These are phyloP conservation scores for Lactifluus hygrophoroides DNA, from an alignment of 768 basidiomycete species.

Conservation along the genomic window DNA sequence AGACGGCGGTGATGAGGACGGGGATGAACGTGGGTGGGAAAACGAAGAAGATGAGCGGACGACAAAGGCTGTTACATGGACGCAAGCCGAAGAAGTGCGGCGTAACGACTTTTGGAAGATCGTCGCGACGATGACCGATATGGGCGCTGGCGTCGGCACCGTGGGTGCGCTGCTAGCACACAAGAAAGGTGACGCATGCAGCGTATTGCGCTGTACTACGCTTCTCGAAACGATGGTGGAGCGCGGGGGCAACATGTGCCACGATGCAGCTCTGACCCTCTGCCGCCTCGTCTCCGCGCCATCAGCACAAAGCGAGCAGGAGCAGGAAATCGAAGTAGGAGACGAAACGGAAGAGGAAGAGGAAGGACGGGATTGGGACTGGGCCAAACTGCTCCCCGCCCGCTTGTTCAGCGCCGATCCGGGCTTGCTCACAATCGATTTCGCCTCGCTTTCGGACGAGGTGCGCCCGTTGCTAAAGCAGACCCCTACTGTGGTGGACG, in stretches of 20 bases:
- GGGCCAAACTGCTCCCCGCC: slow-evolving; percentile 40
- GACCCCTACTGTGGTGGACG: slow-evolving; percentile 43
- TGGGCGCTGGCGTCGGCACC: slow-evolving; percentile 49
- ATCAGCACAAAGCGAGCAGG: background rate
- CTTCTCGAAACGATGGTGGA: slow-evolving; percentile 50
- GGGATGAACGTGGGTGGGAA: slow-evolving; percentile 21
- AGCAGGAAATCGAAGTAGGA: background rate
- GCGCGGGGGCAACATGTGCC: slow-evolving; percentile 42
- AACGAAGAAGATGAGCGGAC: slow-evolving; percentile 18
- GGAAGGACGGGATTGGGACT: slow-evolving; percentile 34
- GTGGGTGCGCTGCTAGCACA: slow-evolving; percentile 45
- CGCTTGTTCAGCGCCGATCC: slow-evolving; percentile 49
- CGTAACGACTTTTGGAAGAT: slow-evolving; percentile 39
- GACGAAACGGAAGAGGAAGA: background rate
- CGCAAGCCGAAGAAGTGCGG: slow-evolving; percentile 15
- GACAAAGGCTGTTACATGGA: slow-evolving; percentile 17
- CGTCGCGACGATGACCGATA: slow-evolving; percentile 44
- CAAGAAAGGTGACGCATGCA: slow-evolving; percentile 29
- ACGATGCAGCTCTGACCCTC: slow-evolving; percentile 47
- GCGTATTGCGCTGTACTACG: slow-evolving; percentile 38
- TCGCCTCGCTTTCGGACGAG: slow-evolving; percentile 34
- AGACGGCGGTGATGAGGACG: slow-evolving; percentile 23
- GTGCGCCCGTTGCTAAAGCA: slow-evolving; percentile 49
- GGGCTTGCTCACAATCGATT: slow-evolving; percentile 48
- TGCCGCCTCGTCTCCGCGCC: slow-evolving; percentile 31